Evolutionary conservation across 768 basidiomycete genomes (phyloP), one percentile per base, ranked within the genome.

Genomic region (Amylocystis lapponica): DNA sequence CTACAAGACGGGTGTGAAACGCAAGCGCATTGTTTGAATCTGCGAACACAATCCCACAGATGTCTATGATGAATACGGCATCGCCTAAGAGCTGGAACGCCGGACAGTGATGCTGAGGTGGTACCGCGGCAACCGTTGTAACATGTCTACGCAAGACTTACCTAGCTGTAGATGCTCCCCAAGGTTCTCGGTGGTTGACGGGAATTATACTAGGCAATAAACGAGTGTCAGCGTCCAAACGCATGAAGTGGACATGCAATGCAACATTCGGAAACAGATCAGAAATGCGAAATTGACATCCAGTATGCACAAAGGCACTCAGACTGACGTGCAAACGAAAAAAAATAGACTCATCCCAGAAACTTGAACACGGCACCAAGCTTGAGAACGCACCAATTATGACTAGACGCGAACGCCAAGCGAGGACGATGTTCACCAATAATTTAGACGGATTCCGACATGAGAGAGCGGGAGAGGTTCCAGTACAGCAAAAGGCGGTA

Each of bases 301-400:
- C 25, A 35, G 16, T 35, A 37, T 42, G 45, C 36, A 44, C 27
- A 17, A 49, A 34, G 29, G 35, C 48, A 50, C 54, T 72, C 70
- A 65, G 68, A 61, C 70, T 67, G 69, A 71, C 66, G 67, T 70
- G 69, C 68, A 71, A 70, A 69, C 66, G n/a, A n/a, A n/a, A n/a
- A 49, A 32, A 52, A 52, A 9, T 49, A 49, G 25, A 33, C 27
- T 43, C 46, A 48, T 43, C 49, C 41, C 16, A n/a, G 22, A 19
- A 12, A 23, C n/a, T n/a, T n/a, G n/a, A n/a, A n/a, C 16, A 33
- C 12, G 30, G 9, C 22, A 31, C 22, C 10, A 39, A 16, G 9
- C 32, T 7, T 9, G 16, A 30, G 8, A 8, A 42, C 41, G 30
- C 27, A 42, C 41, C 41, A 42, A 30, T 9, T 30, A n/a, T 36